Conservation (phyloP, 129 eudicot species). For the Mikania micrantha region DNA sequence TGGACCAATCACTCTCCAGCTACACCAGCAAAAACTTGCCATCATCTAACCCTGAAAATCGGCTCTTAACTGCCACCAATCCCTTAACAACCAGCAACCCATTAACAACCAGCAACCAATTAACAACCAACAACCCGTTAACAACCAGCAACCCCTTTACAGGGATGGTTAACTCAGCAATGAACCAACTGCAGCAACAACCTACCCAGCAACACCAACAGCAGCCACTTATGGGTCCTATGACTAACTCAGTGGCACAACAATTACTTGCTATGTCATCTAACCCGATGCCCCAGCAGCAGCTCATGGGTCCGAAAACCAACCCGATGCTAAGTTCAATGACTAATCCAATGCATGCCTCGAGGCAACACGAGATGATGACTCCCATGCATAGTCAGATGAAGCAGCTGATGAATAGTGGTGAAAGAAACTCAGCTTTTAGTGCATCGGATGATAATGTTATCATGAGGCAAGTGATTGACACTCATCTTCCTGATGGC, state of each 20-base stretch:
- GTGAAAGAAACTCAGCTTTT: constrained; percentile 44
- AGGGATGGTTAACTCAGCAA: constrained; percentile 16
- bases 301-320: constrained; percentile 23
- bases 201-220: constrained; percentile 22
- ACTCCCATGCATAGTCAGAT: constrained; percentile 20
- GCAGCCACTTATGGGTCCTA: constrained; percentile 26
- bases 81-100: too few species aligned
- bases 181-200: constrained; percentile 19
- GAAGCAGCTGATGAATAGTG: constrained; percentile 25
- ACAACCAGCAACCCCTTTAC: constrained; percentile 25
- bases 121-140: too few species aligned
- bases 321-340: constrained; percentile 21
- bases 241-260: constrained; percentile 27
- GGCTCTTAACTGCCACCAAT: constrained; percentile 22
- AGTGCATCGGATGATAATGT: constrained; percentile 54
- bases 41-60: constrained; percentile 30
- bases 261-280: constrained; percentile 17
- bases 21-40: constrained; percentile 23
- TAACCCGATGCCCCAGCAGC: constrained; percentile 29
- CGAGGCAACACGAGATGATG: constrained; percentile 27
- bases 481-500: constrained; percentile 57
- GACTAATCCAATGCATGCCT: constrained; percentile 11
- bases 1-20: constrained; percentile 26
- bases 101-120: too few species aligned
- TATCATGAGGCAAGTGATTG: constrained; percentile 50